phyloP scores from a whole-genome alignment of 495 filamentous ascomycete species.

The Amphirosellinia nigrospora region DNA sequence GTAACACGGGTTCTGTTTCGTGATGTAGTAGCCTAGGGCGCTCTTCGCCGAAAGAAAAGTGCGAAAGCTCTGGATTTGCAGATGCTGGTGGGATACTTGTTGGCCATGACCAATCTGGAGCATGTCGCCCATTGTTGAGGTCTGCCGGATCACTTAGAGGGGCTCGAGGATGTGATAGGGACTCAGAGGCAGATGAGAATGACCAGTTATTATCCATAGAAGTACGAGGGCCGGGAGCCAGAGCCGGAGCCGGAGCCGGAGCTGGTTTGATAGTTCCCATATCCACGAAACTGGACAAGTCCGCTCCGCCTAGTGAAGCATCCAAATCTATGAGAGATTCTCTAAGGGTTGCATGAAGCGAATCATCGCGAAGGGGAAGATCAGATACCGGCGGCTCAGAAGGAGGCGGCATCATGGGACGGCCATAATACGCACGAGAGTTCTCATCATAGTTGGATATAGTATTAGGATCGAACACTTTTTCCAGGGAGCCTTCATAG shows the following conservation, averaged over 20 bases:
- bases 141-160: slow-evolving; percentile 58
- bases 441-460: slow-evolving; percentile 63
- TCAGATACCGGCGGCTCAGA: slow-evolving; percentile 49
- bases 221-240: slow-evolving; percentile 41
- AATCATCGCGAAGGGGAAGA: slow-evolving; percentile 60
- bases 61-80: slow-evolving; percentile 56
- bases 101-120: slow-evolving; percentile 69
- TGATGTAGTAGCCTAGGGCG: slow-evolving; percentile 57
- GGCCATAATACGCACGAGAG: slow-evolving; percentile 57
- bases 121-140: slow-evolving; percentile 52
- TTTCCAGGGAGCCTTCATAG: slow-evolving; percentile 56
- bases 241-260: slow-evolving; percentile 42
- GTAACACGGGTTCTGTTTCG: slow-evolving; percentile 54
- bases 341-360: slow-evolving; percentile 54
- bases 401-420: slow-evolving; percentile 38
- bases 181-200: slow-evolving; percentile 44
- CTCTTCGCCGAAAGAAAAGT: slow-evolving; percentile 53
- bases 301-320: slow-evolving; percentile 51
- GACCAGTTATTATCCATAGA: slow-evolving; percentile 52
- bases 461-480: slow-evolving; percentile 63
- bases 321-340: slow-evolving; percentile 67
- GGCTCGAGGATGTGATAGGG: slow-evolving; percentile 52
- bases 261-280: slow-evolving; percentile 64
- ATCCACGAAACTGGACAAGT: slow-evolving; percentile 61
- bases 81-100: slow-evolving; percentile 55